phyloP scores from a whole-genome alignment of 306 rosid species.

The Begonia loranthoides region DNA sequence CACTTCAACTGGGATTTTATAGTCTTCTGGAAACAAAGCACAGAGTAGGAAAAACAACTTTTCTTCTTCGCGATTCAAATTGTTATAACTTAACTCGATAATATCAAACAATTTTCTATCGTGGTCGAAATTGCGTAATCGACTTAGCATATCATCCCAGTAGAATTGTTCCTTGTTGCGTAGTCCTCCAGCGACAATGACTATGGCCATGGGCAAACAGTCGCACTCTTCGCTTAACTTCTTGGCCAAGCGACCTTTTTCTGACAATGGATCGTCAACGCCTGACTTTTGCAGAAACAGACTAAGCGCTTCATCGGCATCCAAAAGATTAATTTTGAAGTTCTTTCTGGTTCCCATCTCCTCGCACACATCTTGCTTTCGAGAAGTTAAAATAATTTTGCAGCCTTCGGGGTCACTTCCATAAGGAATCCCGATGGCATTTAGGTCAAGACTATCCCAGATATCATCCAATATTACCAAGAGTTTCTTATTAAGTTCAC shows the following conservation, averaged over 20 bases:
- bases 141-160: not conserved
- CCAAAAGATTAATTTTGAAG: not conserved
- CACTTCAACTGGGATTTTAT: not conserved
- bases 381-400: slow-evolving; percentile 3
- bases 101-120: not conserved
- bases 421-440: not conserved
- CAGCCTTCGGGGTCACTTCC: not conserved
- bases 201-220: not conserved
- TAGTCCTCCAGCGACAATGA: not conserved
- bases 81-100: not conserved
- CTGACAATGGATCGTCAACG: not conserved
- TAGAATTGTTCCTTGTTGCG: not conserved
- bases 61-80: not conserved
- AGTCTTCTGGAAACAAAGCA: slow-evolving; percentile 1
- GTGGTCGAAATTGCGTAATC: not conserved
- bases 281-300: not conserved
- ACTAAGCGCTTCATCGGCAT: not conserved
- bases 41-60: not conserved
- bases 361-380: not conserved
- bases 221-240: not conserved
- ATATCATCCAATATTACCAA: slow-evolving; percentile 2
- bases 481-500: not conserved
- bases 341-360: not conserved
- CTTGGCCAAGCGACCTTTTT: not conserved
- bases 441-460: not conserved